Evolutionary conservation across 129 eudicot species (phyloP), one percentile per base, ranked within the genome.

Genomic region (Pulicaria dysenterica): DNA sequence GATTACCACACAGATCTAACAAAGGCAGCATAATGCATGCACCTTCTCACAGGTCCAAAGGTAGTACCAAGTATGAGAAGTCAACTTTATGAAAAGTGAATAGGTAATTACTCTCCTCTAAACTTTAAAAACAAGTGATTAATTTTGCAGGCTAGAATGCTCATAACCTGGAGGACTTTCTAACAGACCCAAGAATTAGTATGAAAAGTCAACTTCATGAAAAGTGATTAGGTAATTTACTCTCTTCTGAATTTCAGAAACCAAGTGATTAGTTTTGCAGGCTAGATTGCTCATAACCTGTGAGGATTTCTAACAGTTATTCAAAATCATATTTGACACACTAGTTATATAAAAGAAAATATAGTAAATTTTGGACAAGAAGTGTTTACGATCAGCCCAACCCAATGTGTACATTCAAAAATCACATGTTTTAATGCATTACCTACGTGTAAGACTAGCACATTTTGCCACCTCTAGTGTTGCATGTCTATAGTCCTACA

Each of bases 11-110:
- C 47, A 59, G 62, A 74, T 51, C 6, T 51, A 74, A 34, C 65
- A 42, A 24, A 56, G 40, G 51, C 72, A 40, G 40, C 42, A 40
- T 74, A 63, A 59, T 63, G 31, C 64, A 43, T 63, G 31, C 64
- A 43, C 72, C 79, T 45, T 73, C 67, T 39, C 53, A 73, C 34
- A 49, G 43, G 34, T 73, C 54, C 42, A 49, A 47, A 37, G 42
- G 7, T 39, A 13, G 62, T 43, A 62, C 51, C 17, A 50, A 49
- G 46, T 6, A 73, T 62, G 71, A 49, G 47, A 10, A 9, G 14
- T 36, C n/a, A 72, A 58, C 24, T 69, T 46, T 46, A 58, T 10
- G 48, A 59, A 58, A 45, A 36, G 56, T 36, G 31, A 61, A 42
- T 15, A 73, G 48, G 57, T 57, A 36, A 17, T 37, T 48, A 61